Evolutionary conservation across 1,139 yeast species (phyloP), one percentile per base, ranked within the genome.

Genomic region (Protomyces inundatus): DNA sequence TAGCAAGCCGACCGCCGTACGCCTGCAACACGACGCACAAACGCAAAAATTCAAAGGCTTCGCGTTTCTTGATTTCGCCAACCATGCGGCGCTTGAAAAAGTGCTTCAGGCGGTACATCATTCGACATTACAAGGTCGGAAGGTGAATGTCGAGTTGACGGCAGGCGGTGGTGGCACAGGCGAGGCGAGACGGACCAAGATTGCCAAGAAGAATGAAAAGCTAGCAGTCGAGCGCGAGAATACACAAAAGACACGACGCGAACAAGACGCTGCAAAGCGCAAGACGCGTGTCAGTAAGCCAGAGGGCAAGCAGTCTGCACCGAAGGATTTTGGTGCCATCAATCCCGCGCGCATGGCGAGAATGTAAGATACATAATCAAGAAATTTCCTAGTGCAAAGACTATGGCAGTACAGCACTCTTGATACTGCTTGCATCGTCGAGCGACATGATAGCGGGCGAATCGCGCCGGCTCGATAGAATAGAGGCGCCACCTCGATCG

Each of bases 161-260:
- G 98, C 90, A 56, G 98, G 98, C 61, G 98, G 98, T 55, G 98
- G 98, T 54, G 98, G 98, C 60, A 91, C 91, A 74, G 85, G 95
- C 6, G 80, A 81, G 64, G 80, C 78, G 48, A 80, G 98, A 70
- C 73, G 83, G 65, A 81, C 82, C 57, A 93, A 93, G 76, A 81
- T 93, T 70, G 83, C 83, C 72, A 83, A 82, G 61, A 91, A 93
- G 80, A 90, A 91, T 73, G 87, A 83, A 61, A 86, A 86, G 71
- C 77, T 90, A 69, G 73, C 71, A 61, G 70, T 69, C 62, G 72
- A 70, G 55, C 67, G 62, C 3, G 62, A 58, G 45, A 58, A 55
- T 16, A 55, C 62, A 16, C 55, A 52, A 48, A 58, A 58, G 56
- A 58, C 62, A 9, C 53, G 45, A 51, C 34, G 62, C 7, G 62